Evolutionary conservation across 108 stramenopile species (phyloP).

Genomic region (Licmophora abbreviata): DNA sequence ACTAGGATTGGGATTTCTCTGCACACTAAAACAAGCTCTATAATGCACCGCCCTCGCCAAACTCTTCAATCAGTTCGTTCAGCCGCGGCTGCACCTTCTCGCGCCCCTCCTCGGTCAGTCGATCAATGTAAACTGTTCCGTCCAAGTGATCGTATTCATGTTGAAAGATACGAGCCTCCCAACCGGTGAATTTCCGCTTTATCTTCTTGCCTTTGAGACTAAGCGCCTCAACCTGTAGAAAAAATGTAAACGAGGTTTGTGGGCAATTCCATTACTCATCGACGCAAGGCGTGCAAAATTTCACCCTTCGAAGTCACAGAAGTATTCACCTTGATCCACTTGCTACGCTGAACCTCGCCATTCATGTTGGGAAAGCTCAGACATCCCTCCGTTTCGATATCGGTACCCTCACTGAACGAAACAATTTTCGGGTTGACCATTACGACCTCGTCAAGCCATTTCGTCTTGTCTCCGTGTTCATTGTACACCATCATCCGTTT

Average conservation of each 20-base stretch:
- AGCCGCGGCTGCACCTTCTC: conserved; percentile 47
- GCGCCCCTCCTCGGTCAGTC: conserved; percentile 55
- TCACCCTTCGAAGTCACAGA: too few relatives aligned
- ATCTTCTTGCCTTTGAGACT: conserved; percentile 70
- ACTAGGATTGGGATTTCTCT: neutral
- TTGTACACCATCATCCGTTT: conserved; percentile 92
- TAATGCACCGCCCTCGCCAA: conserved; percentile 64
- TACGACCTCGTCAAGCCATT: conserved; percentile 75
- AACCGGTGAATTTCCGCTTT: conserved; percentile 78
- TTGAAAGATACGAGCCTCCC: conserved; percentile 90
- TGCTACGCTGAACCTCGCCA: conserved; percentile 66
- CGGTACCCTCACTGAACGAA: conserved; percentile 47
- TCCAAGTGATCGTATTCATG: conserved; percentile 98
- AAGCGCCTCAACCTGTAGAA: conserved; percentile 49
- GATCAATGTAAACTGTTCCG: conserved; percentile 74
- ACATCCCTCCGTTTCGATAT: conserved; percentile 84
- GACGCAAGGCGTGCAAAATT: too few relatives aligned
- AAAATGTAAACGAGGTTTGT: too few relatives aligned
- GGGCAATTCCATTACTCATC: too few relatives aligned
- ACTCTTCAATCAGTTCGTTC: conserved; percentile 60
- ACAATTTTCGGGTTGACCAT: conserved; percentile 85
- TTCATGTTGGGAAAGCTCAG: conserved; percentile 87
- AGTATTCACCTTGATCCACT: conserved; percentile 80
- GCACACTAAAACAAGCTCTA: conserved; percentile 8
- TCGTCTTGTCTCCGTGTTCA: conserved; percentile 68